Evolutionary conservation across 2,329 filamentous ascomycete species (phyloP), one percentile per base, ranked within the genome.

Genomic region (Verticillium zaregamsianum): DNA sequence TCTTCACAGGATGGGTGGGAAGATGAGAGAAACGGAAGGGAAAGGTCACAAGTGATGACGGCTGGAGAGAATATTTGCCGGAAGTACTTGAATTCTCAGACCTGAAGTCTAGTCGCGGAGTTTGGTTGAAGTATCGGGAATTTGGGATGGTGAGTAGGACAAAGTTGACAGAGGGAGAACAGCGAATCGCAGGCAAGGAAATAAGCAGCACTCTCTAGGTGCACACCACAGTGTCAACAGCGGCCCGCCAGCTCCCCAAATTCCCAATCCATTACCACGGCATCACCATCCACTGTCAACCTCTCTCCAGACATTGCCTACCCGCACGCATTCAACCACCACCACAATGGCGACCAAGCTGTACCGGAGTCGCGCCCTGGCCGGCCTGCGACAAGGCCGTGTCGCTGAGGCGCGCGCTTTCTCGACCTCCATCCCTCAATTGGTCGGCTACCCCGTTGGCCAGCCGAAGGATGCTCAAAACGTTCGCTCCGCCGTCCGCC

Each of bases 401-500:
- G 63, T 58, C 40, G 61, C 57, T 58, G 63, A 66, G 32, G 64
- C 63, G 11, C 63, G 64, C 60, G 65, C 61, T 58, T 66, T 66
- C 63, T 66, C 64, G 61, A 66, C 64, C 52, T 63, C 64, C n/a
- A 62, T 65, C 40, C 58, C 64, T 55, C 64, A 66, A 66, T 65
- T 64, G 63, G 64, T 62, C 60, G 64, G 63, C 40, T 55, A 65
- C 61, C 64, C 64, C 57, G 64, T 63, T 55, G 64, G 64, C 31
- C 59, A 63, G 66, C 82, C 85, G 67, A 85, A 86, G 73, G 84
- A 89, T 63, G 78, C 80, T 55, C 80, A 84, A 63, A 91, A 93
- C 79, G 80, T 90, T 81, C 85, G 90, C 73, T 80, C 85, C 67
- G 87, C 88, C 57, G 82, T 83, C 61, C 82, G 86, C 68, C 78